These are phyloP conservation scores for Aspergillus persii DNA, from an alignment of 2,329 filamentous ascomycete genomes.

Conservation along the genomic window DNA sequence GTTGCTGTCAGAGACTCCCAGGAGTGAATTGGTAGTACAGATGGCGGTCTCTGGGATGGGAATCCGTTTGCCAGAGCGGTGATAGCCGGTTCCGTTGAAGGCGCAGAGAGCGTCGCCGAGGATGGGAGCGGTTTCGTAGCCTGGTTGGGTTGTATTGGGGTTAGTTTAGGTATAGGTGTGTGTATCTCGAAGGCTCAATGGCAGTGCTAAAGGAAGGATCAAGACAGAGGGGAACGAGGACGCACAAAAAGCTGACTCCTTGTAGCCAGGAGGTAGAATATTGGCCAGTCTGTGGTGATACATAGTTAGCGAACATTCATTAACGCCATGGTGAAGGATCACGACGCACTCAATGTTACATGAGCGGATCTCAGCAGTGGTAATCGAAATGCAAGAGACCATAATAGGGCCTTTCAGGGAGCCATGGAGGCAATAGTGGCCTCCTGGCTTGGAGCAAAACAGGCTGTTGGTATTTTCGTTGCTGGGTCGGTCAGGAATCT, in stretches of 20 bases:
- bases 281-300: slow-evolving; percentile 9
- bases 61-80: not conserved
- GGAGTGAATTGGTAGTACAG: slow-evolving; percentile 1
- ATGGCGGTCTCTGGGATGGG: slow-evolving; percentile 15
- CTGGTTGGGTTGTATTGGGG: slow-evolving; percentile 2
- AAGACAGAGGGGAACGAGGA: not conserved
- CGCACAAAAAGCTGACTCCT: slow-evolving; percentile 18
- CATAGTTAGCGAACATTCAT: not conserved
- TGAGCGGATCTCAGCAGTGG: slow-evolving; percentile 13
- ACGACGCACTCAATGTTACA: slow-evolving; percentile 20
- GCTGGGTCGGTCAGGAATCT: slow-evolving; percentile 10
- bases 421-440: slow-evolving; percentile 17
- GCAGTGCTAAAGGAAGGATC: not conserved
- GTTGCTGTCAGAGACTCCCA: not conserved
- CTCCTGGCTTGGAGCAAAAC: slow-evolving; percentile 17
- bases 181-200: not conserved
- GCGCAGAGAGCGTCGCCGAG: slow-evolving; percentile 25
- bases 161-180: too few species aligned
- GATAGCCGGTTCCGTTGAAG: slow-evolving; percentile 27
- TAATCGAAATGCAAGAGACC: slow-evolving; percentile 15
- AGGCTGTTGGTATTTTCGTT: slow-evolving; percentile 16
- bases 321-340: not conserved
- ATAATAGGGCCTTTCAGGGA: slow-evolving; percentile 17
- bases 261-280: slow-evolving; percentile 15
- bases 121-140: slow-evolving; percentile 12